Base-by-base conservation (phyloP, 192 early-diverging fungal genomes). In the Coemansia sp. region DNA sequence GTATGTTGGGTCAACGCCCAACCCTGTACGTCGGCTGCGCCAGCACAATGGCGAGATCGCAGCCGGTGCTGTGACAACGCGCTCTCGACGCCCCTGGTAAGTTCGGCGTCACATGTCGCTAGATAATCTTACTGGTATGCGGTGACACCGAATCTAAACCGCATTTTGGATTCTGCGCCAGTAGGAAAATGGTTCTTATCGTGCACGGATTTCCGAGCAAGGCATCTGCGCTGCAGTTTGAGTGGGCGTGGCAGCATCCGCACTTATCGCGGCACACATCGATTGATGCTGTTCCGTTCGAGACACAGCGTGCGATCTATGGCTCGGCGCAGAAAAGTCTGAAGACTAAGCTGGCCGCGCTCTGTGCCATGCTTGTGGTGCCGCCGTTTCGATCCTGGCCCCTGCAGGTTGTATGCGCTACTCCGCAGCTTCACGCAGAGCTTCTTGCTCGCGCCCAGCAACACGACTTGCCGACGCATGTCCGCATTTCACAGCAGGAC, bases 191-290 rank as follows among this genome's bases (percentile, higher is more conserved):
- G 67, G 7, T 70, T 12, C 54, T 73, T 18, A 64, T 82, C 18
- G 70, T 73, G n/a, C 62, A 77, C 53, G 79, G 79, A 24, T 76
- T 73, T 56, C 74, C 79, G 49, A 73, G 67, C 70, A 72, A 73
- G 50, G 56, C 66, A 3, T 41, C 74, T 9, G 79, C 74, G 32
- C 58, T 82, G 60, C 74, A 77, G 70, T 67, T 71, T 31, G 78
- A 81, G 65, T 81, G 78, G 78, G 78, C 78, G 23, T 81, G 78
- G 78, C 78, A 81, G 60, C 71, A 76, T 49, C 74, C 74, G 47
- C 67, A 74, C 59, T 58, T 70, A 64, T 68, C 76, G 54, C 77
- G 71, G 22, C 71, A 73, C 65, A 57, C 68, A 25, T 53, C 70
- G 18, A 26, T 67, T 38, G 68, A 48, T 14, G 57, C 60, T 4